Evolutionary conservation across 257 asterid genomes (phyloP).

Genomic region (Nicotiana tabacum): DNA sequence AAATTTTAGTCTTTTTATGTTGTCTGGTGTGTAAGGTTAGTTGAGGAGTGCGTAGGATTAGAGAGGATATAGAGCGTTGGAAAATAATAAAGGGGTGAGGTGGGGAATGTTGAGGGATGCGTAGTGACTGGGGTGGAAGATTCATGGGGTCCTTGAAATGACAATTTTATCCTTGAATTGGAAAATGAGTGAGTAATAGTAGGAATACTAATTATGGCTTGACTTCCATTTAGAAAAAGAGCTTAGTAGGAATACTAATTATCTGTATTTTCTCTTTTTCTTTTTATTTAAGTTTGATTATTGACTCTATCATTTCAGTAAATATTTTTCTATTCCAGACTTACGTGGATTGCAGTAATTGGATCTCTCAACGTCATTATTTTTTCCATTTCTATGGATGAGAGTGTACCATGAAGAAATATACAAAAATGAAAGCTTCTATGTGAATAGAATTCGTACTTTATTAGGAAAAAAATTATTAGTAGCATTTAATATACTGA

Average conservation of each 20-base stretch:
- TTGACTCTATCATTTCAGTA: neutral
- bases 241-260: neutral
- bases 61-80: neutral
- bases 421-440: neutral
- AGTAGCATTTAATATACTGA: too few relatives aligned
- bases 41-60: constrained; percentile 13
- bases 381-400: too few relatives aligned
- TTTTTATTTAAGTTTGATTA: neutral
- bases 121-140: neutral
- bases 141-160: neutral
- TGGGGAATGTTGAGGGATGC: neutral
- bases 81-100: neutral
- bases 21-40: neutral
- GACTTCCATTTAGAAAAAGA: neutral
- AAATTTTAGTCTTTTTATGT: neutral
- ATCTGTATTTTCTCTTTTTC: neutral
- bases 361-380: neutral
- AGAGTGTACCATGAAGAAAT: neutral
- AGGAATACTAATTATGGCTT: neutral
- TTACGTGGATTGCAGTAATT: neutral
- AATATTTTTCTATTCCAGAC: neutral
- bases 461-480: neutral
- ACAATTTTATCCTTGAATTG: neutral
- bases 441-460: neutral
- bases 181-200: neutral